Evolutionary conservation across 2,329 filamentous ascomycete genomes (phyloP).

Genomic region (Nothophaeocryptopus gaeumannii): DNA sequence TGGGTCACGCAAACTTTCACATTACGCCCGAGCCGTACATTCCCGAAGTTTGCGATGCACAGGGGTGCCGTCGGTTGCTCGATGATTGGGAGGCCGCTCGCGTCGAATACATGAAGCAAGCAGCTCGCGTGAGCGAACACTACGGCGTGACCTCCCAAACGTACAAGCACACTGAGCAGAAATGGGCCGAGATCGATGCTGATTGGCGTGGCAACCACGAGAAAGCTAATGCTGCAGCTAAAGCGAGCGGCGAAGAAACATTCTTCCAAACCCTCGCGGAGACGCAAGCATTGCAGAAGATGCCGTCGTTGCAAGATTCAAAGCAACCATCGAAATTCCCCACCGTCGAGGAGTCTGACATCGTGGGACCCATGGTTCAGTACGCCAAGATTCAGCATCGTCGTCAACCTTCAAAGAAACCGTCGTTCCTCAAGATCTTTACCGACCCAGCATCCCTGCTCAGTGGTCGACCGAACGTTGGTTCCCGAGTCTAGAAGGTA

Average conservation of each 20-base stretch:
- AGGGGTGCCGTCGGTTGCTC: constrained; percentile 64
- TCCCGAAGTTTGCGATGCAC: constrained; percentile 57
- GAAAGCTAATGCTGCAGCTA: constrained; percentile 46
- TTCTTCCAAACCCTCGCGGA: constrained; percentile 42
- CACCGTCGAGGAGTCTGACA: constrained; percentile 81
- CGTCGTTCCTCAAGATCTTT: constrained; percentile 35
- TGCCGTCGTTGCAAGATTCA: constrained; percentile 67
- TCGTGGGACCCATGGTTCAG: constrained; percentile 84
- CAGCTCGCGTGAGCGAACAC: constrained; percentile 83
- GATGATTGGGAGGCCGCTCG: constrained; percentile 80
- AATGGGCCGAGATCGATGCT: constrained; percentile 78
- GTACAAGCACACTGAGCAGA: constrained; percentile 78
- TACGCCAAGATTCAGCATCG: constrained; percentile 35
- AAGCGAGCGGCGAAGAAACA: constrained; percentile 39
- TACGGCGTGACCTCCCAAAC: constrained; percentile 88
- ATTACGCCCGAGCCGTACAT: constrained; percentile 79
- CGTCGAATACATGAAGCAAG: constrained; percentile 83
- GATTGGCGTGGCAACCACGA: constrained; percentile 72
- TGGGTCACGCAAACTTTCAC: constrained; percentile 92
- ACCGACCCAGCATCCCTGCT: constrained; percentile 33
- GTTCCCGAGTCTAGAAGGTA: constrained; percentile 1
- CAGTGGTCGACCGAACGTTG: constrained; percentile 20
- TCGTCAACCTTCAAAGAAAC: constrained; percentile 28
- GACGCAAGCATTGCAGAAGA: constrained; percentile 58
- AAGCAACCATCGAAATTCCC: constrained; percentile 77